phyloP scores from a whole-genome alignment of 441 rosid genomes.

The Pelargonium myrrhifolium region DNA sequence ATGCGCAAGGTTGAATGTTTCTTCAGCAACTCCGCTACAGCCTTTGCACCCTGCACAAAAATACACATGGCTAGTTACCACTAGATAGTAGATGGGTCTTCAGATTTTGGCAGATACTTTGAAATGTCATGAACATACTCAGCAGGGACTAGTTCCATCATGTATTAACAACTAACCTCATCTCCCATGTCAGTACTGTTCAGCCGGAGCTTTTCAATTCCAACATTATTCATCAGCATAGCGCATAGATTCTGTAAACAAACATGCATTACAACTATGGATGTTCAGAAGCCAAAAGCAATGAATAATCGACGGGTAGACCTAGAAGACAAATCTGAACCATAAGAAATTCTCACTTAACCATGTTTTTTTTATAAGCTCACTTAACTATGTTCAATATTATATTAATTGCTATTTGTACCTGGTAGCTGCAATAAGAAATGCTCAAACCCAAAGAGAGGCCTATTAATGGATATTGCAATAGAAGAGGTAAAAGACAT shows the following conservation, averaged over 20 bases:
- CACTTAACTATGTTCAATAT: not conserved
- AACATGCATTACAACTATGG: conserved; percentile 5
- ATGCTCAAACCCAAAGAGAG: not conserved
- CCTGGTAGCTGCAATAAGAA: not conserved
- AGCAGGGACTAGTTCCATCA: conserved; percentile 12
- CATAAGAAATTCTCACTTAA: not conserved
- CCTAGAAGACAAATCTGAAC: not conserved
- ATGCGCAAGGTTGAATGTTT: conserved; percentile 62
- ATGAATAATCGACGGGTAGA: not conserved
- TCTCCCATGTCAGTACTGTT: conserved; percentile 78
- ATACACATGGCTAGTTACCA: conserved; percentile 15
- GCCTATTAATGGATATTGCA: not conserved
- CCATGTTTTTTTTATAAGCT: too few species aligned
- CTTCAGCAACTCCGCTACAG: conserved; percentile 74
- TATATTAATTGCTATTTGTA: not conserved
- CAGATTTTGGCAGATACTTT: too few species aligned
- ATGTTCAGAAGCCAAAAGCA: not conserved
- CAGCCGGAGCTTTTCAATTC: conserved; percentile 73
- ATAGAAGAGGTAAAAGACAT: not conserved
- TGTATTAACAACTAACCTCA: conserved; percentile 46
- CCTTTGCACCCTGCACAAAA: conserved; percentile 74
- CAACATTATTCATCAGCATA: conserved; percentile 55
- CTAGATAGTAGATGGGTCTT: too few species aligned
- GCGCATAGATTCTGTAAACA: conserved; percentile 57
- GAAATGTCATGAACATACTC: not conserved